A percentile compares a stretch with the other conserved stretches of the same genome.
Conservation (phyloP, 495 filamentous ascomycete species). For the Neurospora discreta region DNA sequence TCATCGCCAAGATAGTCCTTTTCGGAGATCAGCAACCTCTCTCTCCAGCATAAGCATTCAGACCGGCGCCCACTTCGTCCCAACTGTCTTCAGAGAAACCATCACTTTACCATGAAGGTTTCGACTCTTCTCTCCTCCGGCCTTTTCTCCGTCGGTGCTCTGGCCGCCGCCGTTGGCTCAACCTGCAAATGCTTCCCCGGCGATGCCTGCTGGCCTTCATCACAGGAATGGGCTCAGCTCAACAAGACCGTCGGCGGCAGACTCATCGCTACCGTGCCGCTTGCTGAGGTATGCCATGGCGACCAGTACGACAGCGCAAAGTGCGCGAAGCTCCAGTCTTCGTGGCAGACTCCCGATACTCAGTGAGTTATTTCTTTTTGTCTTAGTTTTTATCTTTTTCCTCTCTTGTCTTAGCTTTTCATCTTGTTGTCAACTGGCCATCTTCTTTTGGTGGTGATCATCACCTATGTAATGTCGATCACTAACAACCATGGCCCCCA, state of each 20-base stretch:
- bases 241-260: conserved; percentile 33
- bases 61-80: background rate
- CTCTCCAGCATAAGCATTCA: background rate
- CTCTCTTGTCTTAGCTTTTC: background rate
- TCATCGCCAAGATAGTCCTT: background rate
- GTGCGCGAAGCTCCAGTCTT: conserved; percentile 12
- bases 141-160: conserved; percentile 9
- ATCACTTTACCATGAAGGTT: conserved; percentile 13
- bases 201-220: conserved; percentile 37
- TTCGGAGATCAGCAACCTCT: background rate
- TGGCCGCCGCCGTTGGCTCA: background rate
- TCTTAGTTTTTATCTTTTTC: too few relatives aligned
- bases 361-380: conserved; percentile 17
- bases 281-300: conserved; percentile 39
- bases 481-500: conserved; percentile 17
- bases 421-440: background rate
- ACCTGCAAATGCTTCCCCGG: conserved; percentile 44
- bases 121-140: conserved; percentile 6
- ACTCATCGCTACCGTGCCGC: conserved; percentile 40
- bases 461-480: background rate
- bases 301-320: conserved; percentile 14
- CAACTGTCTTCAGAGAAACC: conserved; percentile 1
- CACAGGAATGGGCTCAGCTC: conserved; percentile 29
- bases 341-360: conserved; percentile 19
- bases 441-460: background rate